These are phyloP conservation scores for Entonaema liquescens DNA, from an alignment of 495 filamentous ascomycete species.

Conservation along the genomic window DNA sequence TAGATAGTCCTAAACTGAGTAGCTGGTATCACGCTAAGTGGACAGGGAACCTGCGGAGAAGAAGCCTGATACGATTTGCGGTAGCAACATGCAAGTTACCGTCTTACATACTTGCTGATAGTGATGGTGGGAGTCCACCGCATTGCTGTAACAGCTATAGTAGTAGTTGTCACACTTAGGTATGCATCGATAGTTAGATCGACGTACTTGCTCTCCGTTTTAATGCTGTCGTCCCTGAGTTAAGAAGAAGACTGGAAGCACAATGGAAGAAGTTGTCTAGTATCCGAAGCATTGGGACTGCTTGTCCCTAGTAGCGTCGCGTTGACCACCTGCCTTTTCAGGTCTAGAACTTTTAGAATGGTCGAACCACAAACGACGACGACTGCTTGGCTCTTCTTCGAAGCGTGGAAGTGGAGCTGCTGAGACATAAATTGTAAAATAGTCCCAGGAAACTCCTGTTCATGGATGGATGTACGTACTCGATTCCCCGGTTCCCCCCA, in stretches of 20 bases:
- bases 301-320: constrained; percentile 27
- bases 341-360: constrained; percentile 30
- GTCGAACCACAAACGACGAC: constrained; percentile 29
- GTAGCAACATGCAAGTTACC: constrained; percentile 26
- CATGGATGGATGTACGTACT: not conserved
- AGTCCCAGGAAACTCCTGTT: constrained; percentile 16
- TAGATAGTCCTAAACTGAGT: constrained; percentile 10
- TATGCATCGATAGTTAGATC: not conserved
- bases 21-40: constrained; percentile 22
- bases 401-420: constrained; percentile 44
- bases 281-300: constrained; percentile 46
- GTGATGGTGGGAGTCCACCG: not conserved
- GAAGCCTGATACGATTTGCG: constrained; percentile 33
- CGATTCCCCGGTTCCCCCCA: constrained; percentile 21
- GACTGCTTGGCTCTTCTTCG: constrained; percentile 27
- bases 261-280: constrained; percentile 16
- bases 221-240: constrained; percentile 9
- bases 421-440: constrained; percentile 32
- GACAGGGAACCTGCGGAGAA: constrained; percentile 38
- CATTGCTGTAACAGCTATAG: constrained; percentile 13
- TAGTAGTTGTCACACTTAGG: constrained; percentile 12
- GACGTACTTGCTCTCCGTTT: not conserved
- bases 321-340: constrained; percentile 39
- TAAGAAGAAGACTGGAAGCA: constrained; percentile 3
- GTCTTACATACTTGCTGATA: constrained; percentile 20